Percentiles rank a stretch among this genome's conserved stretches.
Evolutionary conservation across 768 basidiomycete genomes (phyloP).

Genomic region (Crassisporium funariophilum): DNA sequence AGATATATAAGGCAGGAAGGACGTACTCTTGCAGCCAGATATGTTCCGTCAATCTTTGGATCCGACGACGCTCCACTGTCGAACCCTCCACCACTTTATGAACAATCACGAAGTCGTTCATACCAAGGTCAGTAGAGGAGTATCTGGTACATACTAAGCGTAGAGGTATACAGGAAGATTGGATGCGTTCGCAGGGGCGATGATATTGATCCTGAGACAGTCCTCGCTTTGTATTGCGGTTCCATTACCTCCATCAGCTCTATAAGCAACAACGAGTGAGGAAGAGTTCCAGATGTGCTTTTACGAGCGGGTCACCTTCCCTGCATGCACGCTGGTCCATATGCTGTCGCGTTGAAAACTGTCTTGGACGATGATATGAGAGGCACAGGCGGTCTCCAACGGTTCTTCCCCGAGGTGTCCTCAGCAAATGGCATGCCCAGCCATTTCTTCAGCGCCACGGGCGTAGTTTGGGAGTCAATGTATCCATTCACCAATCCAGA

Average conservation of each 20-base stretch:
- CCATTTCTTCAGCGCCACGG: constrained; percentile 28
- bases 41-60: constrained; percentile 36
- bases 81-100: constrained; percentile 34
- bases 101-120: not conserved
- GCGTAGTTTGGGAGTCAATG: constrained; percentile 25
- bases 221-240: constrained; percentile 40
- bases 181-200: constrained; percentile 38
- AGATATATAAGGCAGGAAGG: not conserved
- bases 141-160: constrained; percentile 30
- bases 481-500: constrained; percentile 29
- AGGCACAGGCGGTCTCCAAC: constrained; percentile 32
- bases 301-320: constrained; percentile 26
- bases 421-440: constrained; percentile 32
- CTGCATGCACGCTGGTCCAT: constrained; percentile 35
- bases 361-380: constrained; percentile 8
- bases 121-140: too few relatives aligned
- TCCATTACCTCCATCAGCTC: constrained; percentile 34
- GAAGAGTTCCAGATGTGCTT: not conserved
- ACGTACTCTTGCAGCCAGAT: constrained; percentile 30
- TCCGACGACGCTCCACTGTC: constrained; percentile 38
- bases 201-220: constrained; percentile 44
- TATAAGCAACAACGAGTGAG: constrained; percentile 6
- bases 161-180: constrained; percentile 32
- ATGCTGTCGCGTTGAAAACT: constrained; percentile 30
- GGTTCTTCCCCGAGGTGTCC: constrained; percentile 29